A percentile compares a stretch with the other conserved stretches of the same genome.
These are phyloP conservation scores for Botrytis porri DNA, from an alignment of 2,329 filamentous ascomycete species.

Conservation along the genomic window DNA sequence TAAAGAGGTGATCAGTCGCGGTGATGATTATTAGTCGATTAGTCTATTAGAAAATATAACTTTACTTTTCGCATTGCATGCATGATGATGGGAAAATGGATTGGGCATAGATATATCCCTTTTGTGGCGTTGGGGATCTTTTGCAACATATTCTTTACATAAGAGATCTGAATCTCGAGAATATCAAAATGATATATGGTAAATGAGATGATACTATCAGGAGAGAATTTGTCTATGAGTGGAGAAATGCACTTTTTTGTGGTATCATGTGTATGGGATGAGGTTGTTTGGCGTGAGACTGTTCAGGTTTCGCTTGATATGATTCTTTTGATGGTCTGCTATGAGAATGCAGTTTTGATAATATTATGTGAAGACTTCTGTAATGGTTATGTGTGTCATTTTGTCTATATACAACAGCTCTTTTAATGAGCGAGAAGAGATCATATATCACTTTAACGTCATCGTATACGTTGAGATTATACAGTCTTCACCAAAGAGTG, in stretches of 20 bases:
- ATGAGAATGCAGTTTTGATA: not conserved
- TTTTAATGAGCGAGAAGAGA: not conserved
- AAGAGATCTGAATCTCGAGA: not conserved
- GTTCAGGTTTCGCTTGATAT: not conserved
- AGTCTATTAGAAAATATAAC: not conserved
- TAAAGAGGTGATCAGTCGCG: slow-evolving; percentile 84
- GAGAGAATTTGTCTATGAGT: not conserved
- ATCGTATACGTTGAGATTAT: not conserved
- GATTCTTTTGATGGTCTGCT: not conserved
- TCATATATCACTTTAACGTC: not conserved
- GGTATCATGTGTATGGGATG: not conserved
- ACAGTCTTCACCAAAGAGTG: not conserved
- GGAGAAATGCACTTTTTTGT: not conserved
- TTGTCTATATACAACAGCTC: not conserved
- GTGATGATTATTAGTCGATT: slow-evolving; percentile 67
- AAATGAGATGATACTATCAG: not conserved
- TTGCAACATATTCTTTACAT: not conserved
- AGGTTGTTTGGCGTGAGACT: not conserved
- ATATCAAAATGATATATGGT: not conserved
- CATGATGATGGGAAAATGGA: slow-evolving; percentile 6
- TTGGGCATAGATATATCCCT: not conserved
- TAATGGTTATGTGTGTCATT: not conserved
- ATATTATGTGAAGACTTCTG: not conserved
- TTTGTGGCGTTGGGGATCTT: slow-evolving; percentile 4
- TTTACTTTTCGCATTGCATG: slow-evolving; percentile 12